Base-by-base conservation (phyloP, 2,329 filamentous ascomycete genomes). In the Aspergillus sp. region DNA sequence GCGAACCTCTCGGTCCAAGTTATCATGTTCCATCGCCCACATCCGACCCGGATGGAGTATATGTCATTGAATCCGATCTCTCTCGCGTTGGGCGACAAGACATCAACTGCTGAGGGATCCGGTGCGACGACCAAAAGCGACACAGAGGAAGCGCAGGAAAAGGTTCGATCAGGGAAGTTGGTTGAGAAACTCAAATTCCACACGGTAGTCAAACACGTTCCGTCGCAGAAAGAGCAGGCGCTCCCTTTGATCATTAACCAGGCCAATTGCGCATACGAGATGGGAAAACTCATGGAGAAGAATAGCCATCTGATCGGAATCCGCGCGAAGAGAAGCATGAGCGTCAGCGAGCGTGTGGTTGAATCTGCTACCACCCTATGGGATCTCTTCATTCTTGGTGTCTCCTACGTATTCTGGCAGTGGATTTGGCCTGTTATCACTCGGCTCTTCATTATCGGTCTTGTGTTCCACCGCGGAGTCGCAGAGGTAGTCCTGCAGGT, bases 201-300 rank as follows among this genome's bases (percentile, higher is more conserved):
- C 66, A 91, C 86, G 2, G 89, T 98, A 4, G 75, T 87, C 46
- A 83, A 83, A 55, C 87, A 87, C 61, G 73, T 81, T 2, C 81
- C 84, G 2, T 93, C 91, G 1, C 80, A 84, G 50, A 91, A 95
- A 60, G 93, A 98, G 65, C 79, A 82, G 52, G 85, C 87, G 1
- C 74, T 98, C 25, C 79, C 85, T 4, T 82, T 82, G 48, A 90
- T 97, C 49, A 80, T 96, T 56, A 89, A 90, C 59, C 91, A 97
- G 70, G 86, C 97, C 65, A 98, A 98, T 62, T 98, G 93, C 77
- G 89, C 90, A 0, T 90, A 85, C 73, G 94, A 98, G 67, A 77
- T 98, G 49, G 85, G 93, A 53, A 79, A 83, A 57, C 75, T 95
- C 35, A 75, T 98, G 56, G 89, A 95, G 59, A 91, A 86, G 63